These are phyloP conservation scores for Lactarius tabidus DNA, from an alignment of 768 basidiomycete genomes.

Conservation along the genomic window DNA sequence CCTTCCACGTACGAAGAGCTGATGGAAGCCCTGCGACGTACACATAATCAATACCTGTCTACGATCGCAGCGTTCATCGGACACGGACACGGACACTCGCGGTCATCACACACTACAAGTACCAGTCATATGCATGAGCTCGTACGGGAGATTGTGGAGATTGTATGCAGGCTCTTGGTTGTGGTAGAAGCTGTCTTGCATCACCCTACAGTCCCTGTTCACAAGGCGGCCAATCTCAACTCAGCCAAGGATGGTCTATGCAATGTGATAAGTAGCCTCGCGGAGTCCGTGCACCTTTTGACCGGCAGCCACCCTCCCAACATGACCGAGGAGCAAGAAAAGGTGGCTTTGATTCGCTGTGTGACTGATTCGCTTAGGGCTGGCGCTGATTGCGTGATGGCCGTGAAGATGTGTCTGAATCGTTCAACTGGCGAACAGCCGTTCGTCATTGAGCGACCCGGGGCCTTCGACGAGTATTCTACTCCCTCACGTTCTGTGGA, in stretches of 20 bases:
- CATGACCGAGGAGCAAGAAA: conserved; percentile 78
- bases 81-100: conserved; percentile 90
- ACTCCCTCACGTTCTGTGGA: conserved; percentile 48
- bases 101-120: conserved; percentile 84
- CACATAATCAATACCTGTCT: conserved; percentile 88
- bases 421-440: conserved; percentile 57
- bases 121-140: conserved; percentile 94
- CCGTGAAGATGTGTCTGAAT: conserved; percentile 78
- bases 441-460: conserved; percentile 62
- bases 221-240: conserved; percentile 62
- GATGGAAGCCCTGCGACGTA: conserved; percentile 70
- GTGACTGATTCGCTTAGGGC: conserved; percentile 86
- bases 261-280: conserved; percentile 77
- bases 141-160: conserved; percentile 91
- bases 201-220: conserved; percentile 62
- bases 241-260: conserved; percentile 78
- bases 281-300: conserved; percentile 79
- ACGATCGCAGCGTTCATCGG: conserved; percentile 97
- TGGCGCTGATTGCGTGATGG: conserved; percentile 82
- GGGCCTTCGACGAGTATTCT: conserved; percentile 42
- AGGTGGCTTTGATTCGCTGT: conserved; percentile 68
- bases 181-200: conserved; percentile 86
- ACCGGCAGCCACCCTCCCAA: conserved; percentile 46
- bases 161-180: conserved; percentile 85
- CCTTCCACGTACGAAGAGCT: conserved; percentile 66